Conservation (phyloP, 495 filamentous ascomycete genomes). For the Corynascus novoguineensis region DNA sequence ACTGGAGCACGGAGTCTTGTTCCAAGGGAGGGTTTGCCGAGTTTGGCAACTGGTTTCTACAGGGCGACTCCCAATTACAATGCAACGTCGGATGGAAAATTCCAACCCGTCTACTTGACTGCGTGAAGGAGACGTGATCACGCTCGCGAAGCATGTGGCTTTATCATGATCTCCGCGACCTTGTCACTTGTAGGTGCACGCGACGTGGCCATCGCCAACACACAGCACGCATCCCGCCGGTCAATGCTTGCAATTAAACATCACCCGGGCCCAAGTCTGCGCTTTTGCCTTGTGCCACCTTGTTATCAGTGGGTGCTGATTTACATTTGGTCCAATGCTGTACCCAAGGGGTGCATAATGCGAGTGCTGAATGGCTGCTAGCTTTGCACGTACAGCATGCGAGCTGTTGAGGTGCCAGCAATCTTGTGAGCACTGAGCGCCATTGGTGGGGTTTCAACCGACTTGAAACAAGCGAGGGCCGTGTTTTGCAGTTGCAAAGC, state of each 20-base stretch:
- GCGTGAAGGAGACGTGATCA: slow-evolving; percentile 11
- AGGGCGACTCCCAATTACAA: not conserved
- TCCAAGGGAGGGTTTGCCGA: slow-evolving; percentile 21
- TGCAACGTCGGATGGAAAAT: slow-evolving; percentile 10
- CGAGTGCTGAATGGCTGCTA: slow-evolving; percentile 30
- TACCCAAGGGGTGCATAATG: slow-evolving; percentile 21
- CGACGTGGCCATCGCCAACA: slow-evolving; percentile 13
- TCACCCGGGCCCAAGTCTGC: slow-evolving; percentile 20
- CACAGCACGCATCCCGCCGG: not conserved
- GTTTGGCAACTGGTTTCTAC: slow-evolving; percentile 16
- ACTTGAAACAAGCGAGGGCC: slow-evolving; percentile 41
- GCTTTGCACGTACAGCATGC: slow-evolving; percentile 8
- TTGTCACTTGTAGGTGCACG: not conserved
- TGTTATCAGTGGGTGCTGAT: slow-evolving; percentile 24
- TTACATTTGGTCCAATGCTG: slow-evolving; percentile 19
- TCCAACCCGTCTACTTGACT: slow-evolving; percentile 3
- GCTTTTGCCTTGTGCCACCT: slow-evolving; percentile 16
- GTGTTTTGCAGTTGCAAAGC: slow-evolving; percentile 7
- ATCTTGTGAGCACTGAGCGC: slow-evolving; percentile 15
- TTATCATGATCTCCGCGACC: slow-evolving; percentile 14
- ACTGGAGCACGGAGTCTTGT: slow-evolving; percentile 21
- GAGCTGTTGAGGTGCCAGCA: slow-evolving; percentile 21
- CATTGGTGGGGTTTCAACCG: slow-evolving; percentile 29
- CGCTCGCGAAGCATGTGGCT: slow-evolving; percentile 9
- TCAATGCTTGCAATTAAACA: slow-evolving; percentile 16